These are phyloP conservation scores for Neurospora africana DNA, from an alignment of 495 filamentous ascomycete genomes.

Conservation along the genomic window DNA sequence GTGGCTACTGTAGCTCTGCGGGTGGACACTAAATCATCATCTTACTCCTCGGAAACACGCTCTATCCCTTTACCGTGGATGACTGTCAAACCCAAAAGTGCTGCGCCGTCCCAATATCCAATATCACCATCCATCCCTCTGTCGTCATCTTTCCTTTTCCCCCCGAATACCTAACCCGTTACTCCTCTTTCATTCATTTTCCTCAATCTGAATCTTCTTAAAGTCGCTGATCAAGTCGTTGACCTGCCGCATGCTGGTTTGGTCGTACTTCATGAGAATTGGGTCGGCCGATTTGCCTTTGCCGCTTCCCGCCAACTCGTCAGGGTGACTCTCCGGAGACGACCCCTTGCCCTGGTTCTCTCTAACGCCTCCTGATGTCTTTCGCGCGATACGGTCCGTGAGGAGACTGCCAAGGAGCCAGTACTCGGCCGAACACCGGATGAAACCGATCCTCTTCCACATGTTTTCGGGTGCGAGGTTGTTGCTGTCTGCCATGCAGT, in stretches of 20 bases:
- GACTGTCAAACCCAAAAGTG: neutral
- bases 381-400: conserved; percentile 13
- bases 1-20: neutral
- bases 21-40: neutral
- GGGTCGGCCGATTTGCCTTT: conserved; percentile 13
- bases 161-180: neutral
- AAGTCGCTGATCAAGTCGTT: conserved; percentile 23
- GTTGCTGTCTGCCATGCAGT: conserved; percentile 10
- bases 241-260: conserved; percentile 26
- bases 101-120: neutral
- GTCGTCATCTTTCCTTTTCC: neutral
- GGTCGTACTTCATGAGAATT: conserved; percentile 23
- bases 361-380: neutral
- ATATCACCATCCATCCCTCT: neutral
- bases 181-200: neutral
- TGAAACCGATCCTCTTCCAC: conserved; percentile 20
- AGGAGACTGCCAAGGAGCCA: conserved; percentile 21
- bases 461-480: conserved; percentile 10
- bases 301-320: neutral
- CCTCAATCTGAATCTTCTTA: conserved; percentile 14
- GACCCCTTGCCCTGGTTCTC: neutral
- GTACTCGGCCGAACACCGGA: conserved; percentile 18
- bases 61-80: neutral
- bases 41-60: neutral
- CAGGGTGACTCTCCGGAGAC: neutral